Conservation (phyloP, 2,329 filamentous ascomycete genomes). For the Apiospora arundinis region DNA sequence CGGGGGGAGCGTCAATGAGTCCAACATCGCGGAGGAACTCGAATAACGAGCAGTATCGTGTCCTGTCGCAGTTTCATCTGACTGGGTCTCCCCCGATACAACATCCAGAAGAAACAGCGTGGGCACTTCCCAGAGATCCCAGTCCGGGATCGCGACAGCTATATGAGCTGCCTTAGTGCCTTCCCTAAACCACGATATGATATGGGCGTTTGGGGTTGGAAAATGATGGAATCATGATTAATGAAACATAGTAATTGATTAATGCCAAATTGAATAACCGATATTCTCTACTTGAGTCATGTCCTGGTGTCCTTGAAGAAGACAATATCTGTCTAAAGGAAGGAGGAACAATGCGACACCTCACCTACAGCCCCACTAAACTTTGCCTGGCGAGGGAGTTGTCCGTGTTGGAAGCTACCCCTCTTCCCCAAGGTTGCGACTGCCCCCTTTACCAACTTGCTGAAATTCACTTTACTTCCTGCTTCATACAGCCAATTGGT, state of each 20-base stretch:
- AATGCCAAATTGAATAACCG: not conserved
- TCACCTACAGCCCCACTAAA: too few relatives aligned
- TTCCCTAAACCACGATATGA: too few relatives aligned
- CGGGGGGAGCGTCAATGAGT: not conserved
- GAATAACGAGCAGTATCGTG: conserved; percentile 1
- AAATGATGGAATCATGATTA: not conserved
- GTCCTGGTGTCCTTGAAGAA: too few relatives aligned
- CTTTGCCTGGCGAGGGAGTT: too few relatives aligned
- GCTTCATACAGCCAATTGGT: too few relatives aligned
- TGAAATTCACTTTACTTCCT: too few relatives aligned
- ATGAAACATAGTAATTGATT: not conserved
- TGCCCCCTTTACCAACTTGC: too few relatives aligned
- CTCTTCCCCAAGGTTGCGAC: not conserved
- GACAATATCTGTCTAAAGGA: too few relatives aligned
- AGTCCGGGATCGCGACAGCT: not conserved
- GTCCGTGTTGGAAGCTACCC: too few relatives aligned
- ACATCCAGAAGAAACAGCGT: not conserved
- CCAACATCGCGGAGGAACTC: not conserved
- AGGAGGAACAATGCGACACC: too few relatives aligned
- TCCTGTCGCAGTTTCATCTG: not conserved
- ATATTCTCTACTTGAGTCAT: too few relatives aligned
- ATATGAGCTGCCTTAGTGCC: not conserved
- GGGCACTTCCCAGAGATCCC: not conserved
- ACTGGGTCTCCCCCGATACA: not conserved
- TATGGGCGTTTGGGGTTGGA: too few relatives aligned